Base-by-base conservation (phyloP, 257 asterid species). In the Nicotiana benthamiana region DNA sequence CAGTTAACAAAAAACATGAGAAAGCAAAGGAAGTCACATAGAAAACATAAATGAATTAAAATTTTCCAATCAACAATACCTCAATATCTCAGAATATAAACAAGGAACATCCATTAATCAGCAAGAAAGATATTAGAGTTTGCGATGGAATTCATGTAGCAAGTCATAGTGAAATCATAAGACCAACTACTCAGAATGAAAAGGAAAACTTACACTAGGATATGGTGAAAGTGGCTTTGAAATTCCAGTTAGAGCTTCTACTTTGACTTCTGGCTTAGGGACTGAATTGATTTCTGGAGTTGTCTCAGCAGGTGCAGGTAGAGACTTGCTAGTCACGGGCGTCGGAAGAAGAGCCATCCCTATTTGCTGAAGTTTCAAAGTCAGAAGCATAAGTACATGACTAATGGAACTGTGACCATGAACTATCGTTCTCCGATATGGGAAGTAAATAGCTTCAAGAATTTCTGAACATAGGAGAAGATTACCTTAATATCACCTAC, bases 401-500 rank as follows among this genome's bases (percentile, higher is more conserved):
- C 24, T 24, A 46, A 72, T 24, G 59, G 32, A 72, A 46, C 60
- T 24, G 20, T 63, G 22, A 46, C 60, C 13, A 40, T 20, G 57
- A 20, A 9, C 32, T 20, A 40, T 68, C 30, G 20, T 13, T 74
- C n/a, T 46, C 22, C 24, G 40, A 48, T 74, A 74, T 74, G 78
- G 61, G 16, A 46, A 24, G 18, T 59, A 15, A 46, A 74, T 24
- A 26, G 16, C 40, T 24, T 46, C 0, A 22, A 34, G 24, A 48
- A 48, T 43, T 74, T 74, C 43, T 48, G 40, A 3, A 15, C 0
- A 4, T 74, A 24, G 1, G 60, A 74, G 24, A 13, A 10, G 2
- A n/a, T 72, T 86, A 96, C 99, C 97, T 92, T 92, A 79, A 96
- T 90, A 70, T 96, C 99, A 70, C 90, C 98, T 79, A 86, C 93